Conservation (phyloP, 495 filamentous ascomycete genomes). For the Hypoxylon crocopeplum region DNA sequence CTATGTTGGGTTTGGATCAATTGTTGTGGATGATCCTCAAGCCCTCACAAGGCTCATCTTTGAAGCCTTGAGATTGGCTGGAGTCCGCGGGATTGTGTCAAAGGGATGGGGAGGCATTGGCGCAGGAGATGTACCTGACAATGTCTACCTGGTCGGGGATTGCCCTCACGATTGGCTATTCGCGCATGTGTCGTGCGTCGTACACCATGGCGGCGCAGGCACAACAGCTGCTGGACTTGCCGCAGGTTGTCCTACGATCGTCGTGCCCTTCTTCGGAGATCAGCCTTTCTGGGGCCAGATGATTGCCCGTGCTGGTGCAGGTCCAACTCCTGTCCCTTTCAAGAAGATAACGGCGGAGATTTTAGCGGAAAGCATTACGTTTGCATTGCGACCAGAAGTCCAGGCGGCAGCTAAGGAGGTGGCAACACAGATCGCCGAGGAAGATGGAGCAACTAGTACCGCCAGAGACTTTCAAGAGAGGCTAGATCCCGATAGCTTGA, state of each 20-base stretch:
- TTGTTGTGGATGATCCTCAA: slow-evolving; percentile 67
- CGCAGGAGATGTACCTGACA: slow-evolving; percentile 47
- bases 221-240: slow-evolving; percentile 69
- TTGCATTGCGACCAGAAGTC: slow-evolving; percentile 44
- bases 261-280: slow-evolving; percentile 73
- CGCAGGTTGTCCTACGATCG: slow-evolving; percentile 63
- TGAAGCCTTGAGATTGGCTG: slow-evolving; percentile 57
- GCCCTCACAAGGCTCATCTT: slow-evolving; percentile 60
- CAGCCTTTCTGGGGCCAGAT: slow-evolving; percentile 66
- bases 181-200: slow-evolving; percentile 64
- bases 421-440: slow-evolving; percentile 47
- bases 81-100: slow-evolving; percentile 65
- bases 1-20: slow-evolving; percentile 73
- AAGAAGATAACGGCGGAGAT: slow-evolving; percentile 51
- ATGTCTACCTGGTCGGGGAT: slow-evolving; percentile 63
- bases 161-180: slow-evolving; percentile 67
- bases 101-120: slow-evolving; percentile 68
- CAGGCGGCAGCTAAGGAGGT: slow-evolving; percentile 56
- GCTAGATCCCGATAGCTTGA: slow-evolving; percentile 4
- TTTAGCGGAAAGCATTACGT: slow-evolving; percentile 50
- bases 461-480: slow-evolving; percentile 46
- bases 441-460: slow-evolving; percentile 36
- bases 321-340: slow-evolving; percentile 53
- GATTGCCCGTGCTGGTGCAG: slow-evolving; percentile 58
- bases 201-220: slow-evolving; percentile 72